phyloP scores from a whole-genome alignment of 176 grass and related monocot species.

The Oryza australiensis region DNA sequence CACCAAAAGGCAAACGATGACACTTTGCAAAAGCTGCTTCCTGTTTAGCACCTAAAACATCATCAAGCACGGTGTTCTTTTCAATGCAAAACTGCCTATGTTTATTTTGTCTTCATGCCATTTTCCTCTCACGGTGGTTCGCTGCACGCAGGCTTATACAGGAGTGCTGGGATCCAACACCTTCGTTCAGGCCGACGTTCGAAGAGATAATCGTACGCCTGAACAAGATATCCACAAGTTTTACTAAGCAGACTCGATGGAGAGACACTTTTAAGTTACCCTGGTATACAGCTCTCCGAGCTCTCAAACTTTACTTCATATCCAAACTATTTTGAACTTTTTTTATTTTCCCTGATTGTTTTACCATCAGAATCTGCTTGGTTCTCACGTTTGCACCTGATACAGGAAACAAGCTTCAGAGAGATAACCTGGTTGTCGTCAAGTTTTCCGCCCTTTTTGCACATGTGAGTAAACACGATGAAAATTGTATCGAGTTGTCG shows the following conservation, averaged over 20 bases:
- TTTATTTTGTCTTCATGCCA: background rate
- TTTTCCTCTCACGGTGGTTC: slow-evolving; percentile 10
- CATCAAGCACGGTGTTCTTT: background rate
- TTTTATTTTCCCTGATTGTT: background rate
- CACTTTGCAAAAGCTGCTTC: background rate
- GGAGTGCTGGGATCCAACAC: slow-evolving; percentile 80
- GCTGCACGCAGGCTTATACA: slow-evolving; percentile 66
- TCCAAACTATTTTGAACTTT: background rate
- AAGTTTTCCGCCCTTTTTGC: background rate
- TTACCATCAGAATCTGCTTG: background rate
- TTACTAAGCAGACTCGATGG: slow-evolving; percentile 61
- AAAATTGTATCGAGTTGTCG: slow-evolving; percentile 26
- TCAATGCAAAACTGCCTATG: background rate
- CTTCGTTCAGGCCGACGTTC: slow-evolving; percentile 60
- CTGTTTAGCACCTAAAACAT: background rate
- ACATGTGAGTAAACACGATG: slow-evolving; percentile 29
- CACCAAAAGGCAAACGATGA: too few species aligned
- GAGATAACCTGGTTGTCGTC: background rate
- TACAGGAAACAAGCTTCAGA: slow-evolving; percentile 52
- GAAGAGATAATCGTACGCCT: slow-evolving; percentile 78
- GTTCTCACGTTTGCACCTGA: slow-evolving; percentile 21
- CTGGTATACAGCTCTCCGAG: slow-evolving; percentile 48
- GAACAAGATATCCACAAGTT: slow-evolving; percentile 52
- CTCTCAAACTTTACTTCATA: background rate
- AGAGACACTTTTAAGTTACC: slow-evolving; percentile 81